phyloP scores from a whole-genome alignment of 1,284 basidiomycete genomes.

The Heimioporus punctisporus region DNA sequence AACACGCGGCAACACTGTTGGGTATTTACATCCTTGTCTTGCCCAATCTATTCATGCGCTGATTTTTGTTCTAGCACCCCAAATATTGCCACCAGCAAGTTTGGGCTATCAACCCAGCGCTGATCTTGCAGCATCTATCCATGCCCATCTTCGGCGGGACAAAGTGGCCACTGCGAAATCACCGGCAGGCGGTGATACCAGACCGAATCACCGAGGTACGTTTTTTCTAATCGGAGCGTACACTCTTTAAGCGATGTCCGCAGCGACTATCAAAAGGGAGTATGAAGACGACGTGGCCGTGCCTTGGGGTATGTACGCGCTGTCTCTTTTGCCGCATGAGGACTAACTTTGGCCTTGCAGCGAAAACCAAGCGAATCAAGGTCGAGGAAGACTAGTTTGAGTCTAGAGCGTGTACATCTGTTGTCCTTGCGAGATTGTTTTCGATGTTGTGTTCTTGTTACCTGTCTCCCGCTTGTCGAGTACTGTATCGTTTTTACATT shows the following conservation, averaged over 20 bases:
- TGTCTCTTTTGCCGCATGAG: too few relatives aligned
- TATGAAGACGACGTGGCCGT: slow-evolving; percentile 7
- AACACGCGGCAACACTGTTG: not conserved
- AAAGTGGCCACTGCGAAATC: not conserved
- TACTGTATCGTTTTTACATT: too few relatives aligned
- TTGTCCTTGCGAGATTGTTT: too few relatives aligned
- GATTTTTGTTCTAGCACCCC: not conserved
- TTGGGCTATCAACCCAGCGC: slow-evolving; percentile 5
- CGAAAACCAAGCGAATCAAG: too few relatives aligned
- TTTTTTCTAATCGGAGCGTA: not conserved
- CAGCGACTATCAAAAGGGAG: slow-evolving; percentile 16
- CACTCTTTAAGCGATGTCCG: not conserved
- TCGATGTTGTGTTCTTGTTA: too few relatives aligned
- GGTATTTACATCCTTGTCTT: slow-evolving; percentile 17
- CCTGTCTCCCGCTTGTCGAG: too few relatives aligned
- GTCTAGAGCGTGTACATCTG: too few relatives aligned
- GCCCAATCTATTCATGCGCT: too few relatives aligned
- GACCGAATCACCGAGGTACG: slow-evolving; percentile 1
- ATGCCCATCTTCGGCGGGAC: slow-evolving; percentile 3
- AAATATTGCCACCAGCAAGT: not conserved
- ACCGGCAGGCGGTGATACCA: not conserved
- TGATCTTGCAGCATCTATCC: slow-evolving; percentile 11
- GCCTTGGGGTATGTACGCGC: slow-evolving; percentile 24
- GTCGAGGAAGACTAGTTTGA: too few relatives aligned
- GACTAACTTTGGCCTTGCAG: too few relatives aligned